Evolutionary conservation across 805 yeast species (phyloP).

Genomic region (Saccharomyces jurei): DNA sequence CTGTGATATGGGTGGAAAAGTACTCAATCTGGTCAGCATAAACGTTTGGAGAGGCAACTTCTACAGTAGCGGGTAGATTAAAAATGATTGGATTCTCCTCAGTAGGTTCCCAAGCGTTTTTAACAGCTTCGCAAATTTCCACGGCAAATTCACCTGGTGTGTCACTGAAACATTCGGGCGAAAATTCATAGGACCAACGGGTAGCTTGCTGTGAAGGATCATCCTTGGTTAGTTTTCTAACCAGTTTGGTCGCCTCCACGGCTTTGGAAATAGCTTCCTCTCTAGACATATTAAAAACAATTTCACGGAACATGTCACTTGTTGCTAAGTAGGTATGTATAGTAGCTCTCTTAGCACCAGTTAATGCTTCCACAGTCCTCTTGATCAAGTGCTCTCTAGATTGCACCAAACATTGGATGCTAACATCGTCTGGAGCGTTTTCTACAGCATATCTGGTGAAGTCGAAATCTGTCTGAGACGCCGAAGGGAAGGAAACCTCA

Average conservation of each 20-base stretch:
- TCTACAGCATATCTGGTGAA: conserved; percentile 75
- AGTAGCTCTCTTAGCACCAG: conserved; percentile 66
- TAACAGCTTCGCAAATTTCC: conserved; percentile 73
- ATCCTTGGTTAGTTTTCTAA: conserved; percentile 63
- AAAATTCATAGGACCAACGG: conserved; percentile 63
- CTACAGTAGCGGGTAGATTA: conserved; percentile 77
- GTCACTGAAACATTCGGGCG: conserved; percentile 73
- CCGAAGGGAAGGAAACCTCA: conserved; percentile 75
- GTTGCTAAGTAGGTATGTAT: conserved; percentile 71
- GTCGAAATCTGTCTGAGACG: conserved; percentile 76
- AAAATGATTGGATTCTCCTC: conserved; percentile 65
- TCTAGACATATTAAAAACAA: conserved; percentile 64
- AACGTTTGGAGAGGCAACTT: conserved; percentile 65
- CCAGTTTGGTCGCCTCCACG: conserved; percentile 60
- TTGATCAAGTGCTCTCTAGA: conserved; percentile 67
- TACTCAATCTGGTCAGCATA: conserved; percentile 79
- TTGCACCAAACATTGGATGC: conserved; percentile 66
- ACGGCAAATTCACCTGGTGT: conserved; percentile 68
- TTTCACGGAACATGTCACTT: conserved; percentile 65
- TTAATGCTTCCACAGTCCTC: conserved; percentile 65
- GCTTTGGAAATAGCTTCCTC: conserved; percentile 63
- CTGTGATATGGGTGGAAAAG: conserved; percentile 56
- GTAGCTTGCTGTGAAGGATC: conserved; percentile 59
- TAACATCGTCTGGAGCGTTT: conserved; percentile 67
- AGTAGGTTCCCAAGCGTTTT: conserved; percentile 73